Evolutionary conservation across 352 stramenopile species (phyloP).

Genomic region (Phytophthora foliorum): DNA sequence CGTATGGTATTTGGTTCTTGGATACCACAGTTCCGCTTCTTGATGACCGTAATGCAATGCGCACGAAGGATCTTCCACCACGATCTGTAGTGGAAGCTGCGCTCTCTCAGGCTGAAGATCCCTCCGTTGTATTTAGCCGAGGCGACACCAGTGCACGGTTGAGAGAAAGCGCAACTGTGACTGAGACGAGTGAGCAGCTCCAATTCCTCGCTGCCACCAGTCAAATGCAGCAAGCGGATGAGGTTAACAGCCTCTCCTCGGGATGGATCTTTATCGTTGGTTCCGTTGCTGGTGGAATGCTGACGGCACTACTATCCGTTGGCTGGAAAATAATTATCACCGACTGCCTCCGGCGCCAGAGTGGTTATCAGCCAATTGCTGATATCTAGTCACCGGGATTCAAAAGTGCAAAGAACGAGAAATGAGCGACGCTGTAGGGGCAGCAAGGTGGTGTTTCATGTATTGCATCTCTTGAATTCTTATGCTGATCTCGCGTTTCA

Average conservation of each 20-base stretch:
- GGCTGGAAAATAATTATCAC: conserved; percentile 44
- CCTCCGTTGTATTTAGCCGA: conserved; percentile 3
- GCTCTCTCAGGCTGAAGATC: conserved; percentile 23
- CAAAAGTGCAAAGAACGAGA: not conserved
- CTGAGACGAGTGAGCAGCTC: conserved; percentile 5
- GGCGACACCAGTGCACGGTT: not conserved
- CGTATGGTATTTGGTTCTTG: conserved; percentile 72
- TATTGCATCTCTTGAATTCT: conserved; percentile 8
- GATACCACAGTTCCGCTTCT: conserved; percentile 61
- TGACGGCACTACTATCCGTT: conserved; percentile 28
- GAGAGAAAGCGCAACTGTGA: not conserved
- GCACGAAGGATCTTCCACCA: conserved; percentile 69
- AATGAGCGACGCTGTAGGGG: not conserved
- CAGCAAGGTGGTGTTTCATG: conserved; percentile 12
- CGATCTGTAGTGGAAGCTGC: conserved; percentile 57
- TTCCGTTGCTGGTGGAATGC: conserved; percentile 33
- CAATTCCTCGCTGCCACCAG: conserved; percentile 22
- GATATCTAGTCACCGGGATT: conserved; percentile 21
- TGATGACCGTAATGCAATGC: conserved; percentile 46
- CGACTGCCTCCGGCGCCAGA: conserved; percentile 30
- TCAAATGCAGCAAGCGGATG: conserved; percentile 31
- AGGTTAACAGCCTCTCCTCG: conserved; percentile 9
- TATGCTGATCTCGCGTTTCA: not conserved
- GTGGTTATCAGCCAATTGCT: conserved; percentile 29
- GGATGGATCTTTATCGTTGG: conserved; percentile 34